Evolutionary conservation across 1,284 basidiomycete genomes (phyloP).

Genomic region (Waitea zeae): DNA sequence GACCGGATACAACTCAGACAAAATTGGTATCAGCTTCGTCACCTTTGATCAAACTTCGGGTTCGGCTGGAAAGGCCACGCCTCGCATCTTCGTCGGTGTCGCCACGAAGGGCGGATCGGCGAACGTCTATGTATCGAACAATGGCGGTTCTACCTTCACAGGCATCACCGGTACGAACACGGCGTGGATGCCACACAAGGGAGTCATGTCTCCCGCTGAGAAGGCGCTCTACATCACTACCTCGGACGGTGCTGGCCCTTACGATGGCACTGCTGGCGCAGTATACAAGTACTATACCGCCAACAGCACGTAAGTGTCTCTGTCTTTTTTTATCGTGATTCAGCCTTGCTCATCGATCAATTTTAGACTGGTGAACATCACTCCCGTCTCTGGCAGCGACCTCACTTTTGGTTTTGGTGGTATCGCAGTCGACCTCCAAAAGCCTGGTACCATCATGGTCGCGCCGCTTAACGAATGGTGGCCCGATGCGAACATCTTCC

Average conservation of each 20-base stretch:
- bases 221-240: conserved; percentile 40
- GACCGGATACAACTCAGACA: conserved; percentile 35
- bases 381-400: conserved; percentile 19
- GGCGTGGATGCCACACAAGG: conserved; percentile 44
- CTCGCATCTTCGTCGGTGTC: conserved; percentile 50
- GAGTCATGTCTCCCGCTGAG: conserved; percentile 39
- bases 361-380: no score
- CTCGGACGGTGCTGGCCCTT: conserved; percentile 28
- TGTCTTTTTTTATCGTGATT: no score
- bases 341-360: no score
- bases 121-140: conserved; percentile 39
- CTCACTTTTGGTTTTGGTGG: conserved; percentile 37
- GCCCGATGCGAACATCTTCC: conserved; percentile 53
- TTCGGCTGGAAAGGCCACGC: conserved; percentile 30
- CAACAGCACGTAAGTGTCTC: conserved; percentile 27
- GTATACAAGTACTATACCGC: conserved; percentile 18
- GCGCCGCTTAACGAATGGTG: conserved; percentile 38
- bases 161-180: conserved; percentile 39
- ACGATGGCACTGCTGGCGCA: conserved; percentile 32
- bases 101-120: conserved; percentile 30
- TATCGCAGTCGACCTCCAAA: conserved; percentile 37
- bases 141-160: conserved; percentile 38
- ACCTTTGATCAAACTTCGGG: conserved; percentile 47
- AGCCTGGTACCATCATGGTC: conserved; percentile 50
- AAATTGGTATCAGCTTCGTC: conserved; percentile 40